A percentile compares a stretch with the other conserved stretches of the same genome.
Conservation (phyloP, 805 yeast species). For the Candida alai region DNA sequence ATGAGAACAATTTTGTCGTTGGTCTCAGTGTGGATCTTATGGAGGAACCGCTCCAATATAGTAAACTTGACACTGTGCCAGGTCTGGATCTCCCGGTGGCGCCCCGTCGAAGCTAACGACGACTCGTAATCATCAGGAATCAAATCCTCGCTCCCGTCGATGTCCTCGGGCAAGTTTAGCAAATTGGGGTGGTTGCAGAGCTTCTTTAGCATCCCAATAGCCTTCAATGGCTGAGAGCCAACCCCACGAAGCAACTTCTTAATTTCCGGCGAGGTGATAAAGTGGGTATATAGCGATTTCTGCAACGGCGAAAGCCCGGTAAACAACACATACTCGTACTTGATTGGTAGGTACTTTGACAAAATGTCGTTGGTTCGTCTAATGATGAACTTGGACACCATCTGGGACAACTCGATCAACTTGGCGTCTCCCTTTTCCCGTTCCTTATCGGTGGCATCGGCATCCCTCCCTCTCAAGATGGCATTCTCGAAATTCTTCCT, state of each 20-base stretch:
- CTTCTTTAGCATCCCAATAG: slow-evolving; percentile 84
- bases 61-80: slow-evolving; percentile 84
- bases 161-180: slow-evolving; percentile 68
- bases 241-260: slow-evolving; percentile 59
- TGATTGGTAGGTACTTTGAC: slow-evolving; percentile 90
- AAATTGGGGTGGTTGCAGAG: slow-evolving; percentile 93
- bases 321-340: slow-evolving; percentile 95
- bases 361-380: slow-evolving; percentile 93
- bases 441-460: slow-evolving; percentile 81
- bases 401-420: slow-evolving; percentile 60
- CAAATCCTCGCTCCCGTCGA: slow-evolving; percentile 61
- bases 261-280: slow-evolving; percentile 76
- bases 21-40: slow-evolving; percentile 71
- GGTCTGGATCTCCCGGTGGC: slow-evolving; percentile 70
- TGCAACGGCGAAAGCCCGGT: slow-evolving; percentile 82
- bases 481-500: slow-evolving; percentile 78
- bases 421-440: slow-evolving; percentile 64
- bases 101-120: slow-evolving; percentile 40
- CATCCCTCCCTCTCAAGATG: slow-evolving; percentile 84
- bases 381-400: slow-evolving; percentile 87
- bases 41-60: slow-evolving; percentile 79
- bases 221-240: slow-evolving; percentile 82
- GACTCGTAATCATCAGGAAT: slow-evolving; percentile 73
- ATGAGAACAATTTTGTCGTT: slow-evolving; percentile 93
- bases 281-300: slow-evolving; percentile 61